Evolutionary conservation across 306 rosid genomes (phyloP), one percentile per base, ranked within the genome.

Genomic region (Corylus americana): DNA sequence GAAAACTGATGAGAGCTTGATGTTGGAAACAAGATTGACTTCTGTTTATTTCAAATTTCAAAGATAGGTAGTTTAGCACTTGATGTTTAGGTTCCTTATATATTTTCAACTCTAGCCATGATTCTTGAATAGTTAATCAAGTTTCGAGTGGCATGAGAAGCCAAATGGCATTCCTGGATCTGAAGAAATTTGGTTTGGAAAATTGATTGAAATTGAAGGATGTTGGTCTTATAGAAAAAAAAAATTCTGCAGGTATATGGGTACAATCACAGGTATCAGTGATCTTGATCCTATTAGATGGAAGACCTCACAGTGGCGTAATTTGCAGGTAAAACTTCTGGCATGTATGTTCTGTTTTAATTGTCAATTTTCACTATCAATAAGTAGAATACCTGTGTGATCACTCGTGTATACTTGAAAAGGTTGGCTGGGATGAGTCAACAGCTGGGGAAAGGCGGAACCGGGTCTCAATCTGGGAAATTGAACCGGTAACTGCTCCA

Each of bases 401-500:
- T 49, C 8, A 29, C 53, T 29, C 31, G 10, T 64, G 50, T 55
- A 18, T 79, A 50, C 71, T 54, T 84, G 49, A 55, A 48, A 83
- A 95, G 99, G 98, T 95, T 74, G 99, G 99, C 67, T 95, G 99
- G 99, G 99, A 95, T 79, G 99, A 95, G 86, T 91, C 99, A 57
- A 90, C 93, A 50, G 92, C 96, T 39, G 99, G 99, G 79, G 99
- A 95, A 86, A 85, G 96, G 83, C 90, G 93, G 42, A 87, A 87
- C 77, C 82, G 98, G 81, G 99, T 95, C 54, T 95, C 99, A 18
- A 76, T 95, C 45, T 95, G 99, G 99, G 99, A 95, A 87, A 91
- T 95, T 31, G 99, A 95, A 85, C 99, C 99, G 0, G 99, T 93
- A 68, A 91, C 95, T 73, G 96, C 99, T 84, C 98, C 98, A 66